These are phyloP conservation scores for Fusarium pilosicola DNA, from an alignment of 2,329 filamentous ascomycete species.

Conservation along the genomic window DNA sequence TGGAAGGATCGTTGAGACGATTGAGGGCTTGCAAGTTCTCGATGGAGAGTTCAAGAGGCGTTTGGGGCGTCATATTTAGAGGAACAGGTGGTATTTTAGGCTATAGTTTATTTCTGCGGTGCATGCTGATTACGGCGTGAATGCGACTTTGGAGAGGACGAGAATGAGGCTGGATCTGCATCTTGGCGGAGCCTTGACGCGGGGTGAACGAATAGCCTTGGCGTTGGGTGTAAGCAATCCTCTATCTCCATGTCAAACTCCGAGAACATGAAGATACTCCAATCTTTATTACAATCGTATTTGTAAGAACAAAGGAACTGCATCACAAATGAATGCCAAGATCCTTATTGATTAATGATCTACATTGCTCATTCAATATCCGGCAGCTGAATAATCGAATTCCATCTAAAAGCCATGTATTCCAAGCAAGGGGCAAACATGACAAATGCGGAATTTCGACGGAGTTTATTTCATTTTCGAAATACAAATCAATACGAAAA, in stretches of 20 bases:
- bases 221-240: neutral
- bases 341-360: neutral
- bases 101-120: conserved; percentile 17
- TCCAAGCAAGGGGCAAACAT: neutral
- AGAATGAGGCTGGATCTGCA: conserved; percentile 1
- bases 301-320: neutral
- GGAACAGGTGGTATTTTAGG: conserved; percentile 16
- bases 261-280: neutral
- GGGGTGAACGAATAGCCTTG: conserved; percentile 1
- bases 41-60: conserved; percentile 42
- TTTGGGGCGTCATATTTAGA: conserved; percentile 22
- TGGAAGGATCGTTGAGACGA: conserved; percentile 35
- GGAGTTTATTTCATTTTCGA: conserved; percentile 4
- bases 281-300: neutral
- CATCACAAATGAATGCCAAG: neutral
- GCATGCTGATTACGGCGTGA: conserved; percentile 4
- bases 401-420: neutral
- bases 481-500: neutral
- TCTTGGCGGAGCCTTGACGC: neutral
- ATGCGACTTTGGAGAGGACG: neutral
- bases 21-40: conserved; percentile 41
- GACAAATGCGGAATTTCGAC: neutral
- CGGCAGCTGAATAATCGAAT: neutral
- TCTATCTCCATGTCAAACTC: conserved; percentile 26
- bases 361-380: neutral